Conservation (phyloP, 495 filamentous ascomycete genomes). For the Daldinia concentrica region DNA sequence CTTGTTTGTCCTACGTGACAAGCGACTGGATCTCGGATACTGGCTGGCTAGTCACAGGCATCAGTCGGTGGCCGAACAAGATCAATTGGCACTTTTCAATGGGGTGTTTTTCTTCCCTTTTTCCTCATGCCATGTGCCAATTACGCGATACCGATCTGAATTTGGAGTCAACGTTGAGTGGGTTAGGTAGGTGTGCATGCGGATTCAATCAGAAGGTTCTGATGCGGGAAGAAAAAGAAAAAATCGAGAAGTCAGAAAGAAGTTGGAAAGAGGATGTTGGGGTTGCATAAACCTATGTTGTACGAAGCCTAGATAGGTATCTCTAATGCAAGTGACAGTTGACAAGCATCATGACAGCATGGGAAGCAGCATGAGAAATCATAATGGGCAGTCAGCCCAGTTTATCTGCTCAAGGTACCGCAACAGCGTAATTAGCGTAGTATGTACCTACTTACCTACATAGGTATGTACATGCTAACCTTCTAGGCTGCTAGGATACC, state of each 20-base stretch:
- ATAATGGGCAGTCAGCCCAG: neutral
- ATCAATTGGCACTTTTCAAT: conserved; percentile 29
- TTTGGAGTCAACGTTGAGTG: conserved; percentile 19
- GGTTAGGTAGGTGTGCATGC: conserved; percentile 30
- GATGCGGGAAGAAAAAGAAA: conserved; percentile 4
- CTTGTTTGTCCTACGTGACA: conserved; percentile 47
- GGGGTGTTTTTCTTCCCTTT: neutral
- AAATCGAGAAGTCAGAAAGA: conserved; percentile 1
- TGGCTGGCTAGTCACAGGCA: conserved; percentile 27
- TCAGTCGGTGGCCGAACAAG: conserved; percentile 32
- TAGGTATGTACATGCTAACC: neutral
- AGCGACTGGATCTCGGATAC: conserved; percentile 43
- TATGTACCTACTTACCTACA: neutral
- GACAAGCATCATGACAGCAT: neutral
- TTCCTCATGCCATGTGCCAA: conserved; percentile 1
- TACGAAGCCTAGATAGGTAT: neutral
- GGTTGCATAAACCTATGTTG: conserved; percentile 2
- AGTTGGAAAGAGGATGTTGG: neutral
- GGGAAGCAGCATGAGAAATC: neutral
- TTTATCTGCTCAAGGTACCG: neutral
- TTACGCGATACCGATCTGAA: conserved; percentile 20
- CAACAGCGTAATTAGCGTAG: too few relatives aligned
- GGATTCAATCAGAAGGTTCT: conserved; percentile 11
- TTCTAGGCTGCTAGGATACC: too few relatives aligned
- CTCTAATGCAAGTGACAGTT: conserved; percentile 27